These are phyloP conservation scores for Aphanomyces stellatus DNA, from an alignment of 352 stramenopile species.

Conservation along the genomic window DNA sequence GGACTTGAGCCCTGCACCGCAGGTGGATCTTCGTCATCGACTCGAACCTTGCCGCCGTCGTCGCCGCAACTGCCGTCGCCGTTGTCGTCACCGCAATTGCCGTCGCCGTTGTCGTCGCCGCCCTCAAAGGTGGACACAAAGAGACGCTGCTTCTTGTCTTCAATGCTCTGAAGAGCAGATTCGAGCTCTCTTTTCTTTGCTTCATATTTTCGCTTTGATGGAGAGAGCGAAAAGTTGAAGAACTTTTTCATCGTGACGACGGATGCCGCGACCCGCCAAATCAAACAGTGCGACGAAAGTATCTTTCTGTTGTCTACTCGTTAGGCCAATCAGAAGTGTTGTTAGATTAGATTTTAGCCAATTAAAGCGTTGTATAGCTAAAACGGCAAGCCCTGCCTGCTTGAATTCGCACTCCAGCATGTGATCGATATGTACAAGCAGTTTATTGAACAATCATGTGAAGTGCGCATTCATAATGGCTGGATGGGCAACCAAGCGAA, in stretches of 20 bases:
- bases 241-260: constrained; percentile 19
- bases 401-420: no score
- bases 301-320: no score
- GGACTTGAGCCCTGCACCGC: no score
- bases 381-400: no score
- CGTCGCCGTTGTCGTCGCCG: background rate
- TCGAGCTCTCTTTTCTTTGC: constrained; percentile 2
- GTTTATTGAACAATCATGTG: background rate
- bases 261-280: background rate
- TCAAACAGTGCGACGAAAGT: no score
- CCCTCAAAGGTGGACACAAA: background rate
- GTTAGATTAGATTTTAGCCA: no score
- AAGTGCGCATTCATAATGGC: no score
- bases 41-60: no score
- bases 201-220: constrained; percentile 18
- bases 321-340: no score
- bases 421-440: background rate
- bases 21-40: no score
- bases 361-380: no score
- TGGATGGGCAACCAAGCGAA: no score
- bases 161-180: constrained; percentile 1
- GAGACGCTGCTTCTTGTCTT: constrained; percentile 15
- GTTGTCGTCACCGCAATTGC: background rate
- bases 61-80: background rate
- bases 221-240: constrained; percentile 2